Percentiles rank a stretch among this genome's conserved stretches.
These are phyloP conservation scores for Lodderomyces parapsilosis DNA, from an alignment of 1,139 yeast genomes.

Conservation along the genomic window DNA sequence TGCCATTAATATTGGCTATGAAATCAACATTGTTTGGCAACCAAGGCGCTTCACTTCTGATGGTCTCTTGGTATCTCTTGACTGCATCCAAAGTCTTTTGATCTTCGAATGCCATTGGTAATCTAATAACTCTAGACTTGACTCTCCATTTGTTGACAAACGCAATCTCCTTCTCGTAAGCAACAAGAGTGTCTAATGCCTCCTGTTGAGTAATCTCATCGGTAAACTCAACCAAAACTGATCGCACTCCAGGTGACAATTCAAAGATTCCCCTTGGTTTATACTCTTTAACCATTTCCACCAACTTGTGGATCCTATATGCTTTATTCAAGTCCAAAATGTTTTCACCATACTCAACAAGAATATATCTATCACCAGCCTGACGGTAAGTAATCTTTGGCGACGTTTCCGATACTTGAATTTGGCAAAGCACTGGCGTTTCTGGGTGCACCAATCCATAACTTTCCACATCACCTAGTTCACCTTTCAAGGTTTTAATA, in stretches of 20 bases:
- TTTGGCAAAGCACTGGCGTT: slow-evolving; percentile 59
- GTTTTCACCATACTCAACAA: slow-evolving; percentile 91
- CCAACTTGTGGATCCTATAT: slow-evolving; percentile 81
- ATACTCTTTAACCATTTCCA: slow-evolving; percentile 65
- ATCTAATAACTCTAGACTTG: slow-evolving; percentile 72
- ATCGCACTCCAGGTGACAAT: slow-evolving; percentile 96
- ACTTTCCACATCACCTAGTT: slow-evolving; percentile 27
- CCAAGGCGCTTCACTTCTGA: slow-evolving; percentile 94
- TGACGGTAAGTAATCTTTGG: slow-evolving; percentile 87
- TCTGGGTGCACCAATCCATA: slow-evolving; percentile 42
- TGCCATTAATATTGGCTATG: slow-evolving; percentile 82
- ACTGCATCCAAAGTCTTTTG: slow-evolving; percentile 85
- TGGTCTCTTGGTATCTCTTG: slow-evolving; percentile 86
- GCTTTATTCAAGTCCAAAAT: slow-evolving; percentile 79
- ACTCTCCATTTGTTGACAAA: slow-evolving; percentile 83
- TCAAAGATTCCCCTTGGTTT: slow-evolving; percentile 80
- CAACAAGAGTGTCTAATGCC: slow-evolving; percentile 61
- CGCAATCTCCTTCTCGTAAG: slow-evolving; percentile 72
- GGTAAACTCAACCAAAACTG: slow-evolving; percentile 83
- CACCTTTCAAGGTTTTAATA: slow-evolving; percentile 44
- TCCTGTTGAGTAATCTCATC: slow-evolving; percentile 60
- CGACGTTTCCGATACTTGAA: slow-evolving; percentile 46
- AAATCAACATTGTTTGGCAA: slow-evolving; percentile 96
- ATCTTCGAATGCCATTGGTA: slow-evolving; percentile 98
- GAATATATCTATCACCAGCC: slow-evolving; percentile 92